Evolutionary conservation across 1,284 basidiomycete species (phyloP).

Genomic region (Tremellales sp.): DNA sequence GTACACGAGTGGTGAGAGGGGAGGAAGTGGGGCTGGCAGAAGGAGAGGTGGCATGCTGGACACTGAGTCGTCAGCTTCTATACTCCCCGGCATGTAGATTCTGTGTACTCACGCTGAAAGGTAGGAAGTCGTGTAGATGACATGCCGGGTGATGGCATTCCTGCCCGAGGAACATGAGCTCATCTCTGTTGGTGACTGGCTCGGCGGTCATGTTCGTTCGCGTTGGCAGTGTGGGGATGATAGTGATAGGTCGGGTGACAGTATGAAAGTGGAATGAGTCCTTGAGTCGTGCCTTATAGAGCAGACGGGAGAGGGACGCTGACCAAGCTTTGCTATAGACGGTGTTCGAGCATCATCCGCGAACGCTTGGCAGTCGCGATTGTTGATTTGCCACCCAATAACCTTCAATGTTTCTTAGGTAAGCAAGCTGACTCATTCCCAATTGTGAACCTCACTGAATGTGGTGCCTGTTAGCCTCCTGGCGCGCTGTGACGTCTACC

Average conservation of each 20-base stretch:
- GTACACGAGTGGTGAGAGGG: constrained; percentile 42
- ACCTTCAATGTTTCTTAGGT: no score
- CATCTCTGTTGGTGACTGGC: constrained; percentile 11
- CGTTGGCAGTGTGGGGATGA: not conserved
- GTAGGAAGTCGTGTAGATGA: constrained; percentile 47
- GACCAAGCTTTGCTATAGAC: constrained; percentile 8
- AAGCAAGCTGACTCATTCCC: no score
- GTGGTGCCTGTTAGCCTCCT: no score
- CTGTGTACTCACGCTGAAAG: constrained; percentile 37
- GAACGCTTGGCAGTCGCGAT: constrained; percentile 4
- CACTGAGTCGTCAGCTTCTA: constrained; percentile 23
- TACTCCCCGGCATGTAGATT: not conserved
- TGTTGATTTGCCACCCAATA: constrained; percentile 18
- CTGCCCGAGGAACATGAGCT: constrained; percentile 47
- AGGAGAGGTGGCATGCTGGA: constrained; percentile 45
- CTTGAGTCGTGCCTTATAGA: not conserved
- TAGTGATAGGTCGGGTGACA: not conserved
- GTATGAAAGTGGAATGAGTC: not conserved
- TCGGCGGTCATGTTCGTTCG: not conserved
- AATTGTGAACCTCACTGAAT: no score
- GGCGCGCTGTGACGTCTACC: no score
- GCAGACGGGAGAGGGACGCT: not conserved
- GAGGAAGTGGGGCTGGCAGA: constrained; percentile 47
- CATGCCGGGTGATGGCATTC: constrained; percentile 45
- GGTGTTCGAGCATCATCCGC: constrained; percentile 3